Conservation (phyloP, 257 asterid genomes). For the Salvia miltiorrhiza region DNA sequence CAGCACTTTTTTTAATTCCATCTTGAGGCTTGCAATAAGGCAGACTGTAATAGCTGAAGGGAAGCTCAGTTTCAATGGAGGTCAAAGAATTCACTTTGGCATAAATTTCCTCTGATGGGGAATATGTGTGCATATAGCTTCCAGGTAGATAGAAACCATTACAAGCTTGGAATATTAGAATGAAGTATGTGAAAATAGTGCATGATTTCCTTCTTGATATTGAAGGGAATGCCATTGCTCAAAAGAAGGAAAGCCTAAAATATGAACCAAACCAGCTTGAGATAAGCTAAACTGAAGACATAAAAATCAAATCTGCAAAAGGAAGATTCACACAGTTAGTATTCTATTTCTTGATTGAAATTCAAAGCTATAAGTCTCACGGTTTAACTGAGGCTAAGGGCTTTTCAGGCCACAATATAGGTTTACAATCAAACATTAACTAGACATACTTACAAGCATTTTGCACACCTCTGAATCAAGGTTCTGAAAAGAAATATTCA, state of each 20-base stretch:
- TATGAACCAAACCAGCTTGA: slow-evolving; percentile 27
- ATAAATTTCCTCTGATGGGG: slow-evolving; percentile 43
- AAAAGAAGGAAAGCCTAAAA: slow-evolving; percentile 34
- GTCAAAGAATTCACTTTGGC: slow-evolving; percentile 82
- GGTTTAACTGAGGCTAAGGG: background rate
- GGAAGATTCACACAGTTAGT: slow-evolving; percentile 15
- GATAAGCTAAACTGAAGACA: slow-evolving; percentile 27
- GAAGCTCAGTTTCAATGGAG: slow-evolving; percentile 79
- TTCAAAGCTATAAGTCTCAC: background rate
- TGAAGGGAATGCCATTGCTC: slow-evolving; percentile 57
- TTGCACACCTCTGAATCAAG: background rate
- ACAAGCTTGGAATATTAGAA: slow-evolving; percentile 48
- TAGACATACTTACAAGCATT: background rate
- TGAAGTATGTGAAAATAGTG: slow-evolving; percentile 39
- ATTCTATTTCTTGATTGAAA: background rate
- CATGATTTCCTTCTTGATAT: slow-evolving; percentile 49
- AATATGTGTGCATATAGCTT: slow-evolving; percentile 70
- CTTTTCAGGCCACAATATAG: slow-evolving; percentile 4
- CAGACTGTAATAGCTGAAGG: slow-evolving; percentile 72
- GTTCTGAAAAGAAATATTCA: background rate
- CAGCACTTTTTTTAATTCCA: slow-evolving; percentile 76
- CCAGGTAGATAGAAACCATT: slow-evolving; percentile 79
- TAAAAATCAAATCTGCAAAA: slow-evolving; percentile 29
- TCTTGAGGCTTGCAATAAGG: slow-evolving; percentile 62
- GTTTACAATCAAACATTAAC: background rate